Evolutionary conservation across 73 alveolate species (phyloP).

Genomic region (Effrenium voratum): DNA sequence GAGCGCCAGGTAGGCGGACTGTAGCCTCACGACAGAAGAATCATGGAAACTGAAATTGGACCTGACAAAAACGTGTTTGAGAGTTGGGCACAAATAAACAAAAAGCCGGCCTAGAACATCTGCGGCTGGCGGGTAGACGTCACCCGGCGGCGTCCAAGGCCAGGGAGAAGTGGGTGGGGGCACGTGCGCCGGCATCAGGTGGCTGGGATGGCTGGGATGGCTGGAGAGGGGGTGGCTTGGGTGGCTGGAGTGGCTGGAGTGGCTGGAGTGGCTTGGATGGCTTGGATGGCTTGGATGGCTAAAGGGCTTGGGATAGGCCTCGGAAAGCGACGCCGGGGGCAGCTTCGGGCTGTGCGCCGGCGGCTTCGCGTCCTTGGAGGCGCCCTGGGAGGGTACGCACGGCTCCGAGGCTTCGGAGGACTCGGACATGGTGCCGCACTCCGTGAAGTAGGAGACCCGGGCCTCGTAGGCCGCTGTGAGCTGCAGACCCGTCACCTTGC

Average conservation of each 20-base stretch:
- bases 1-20: slow-evolving; percentile 55
- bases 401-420: slow-evolving; percentile 79
- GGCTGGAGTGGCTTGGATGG: no score
- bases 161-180: no score
- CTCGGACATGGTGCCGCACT: slow-evolving; percentile 63
- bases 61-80: no score
- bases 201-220: no score
- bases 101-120: no score
- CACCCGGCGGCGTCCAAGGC: not conserved
- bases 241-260: no score
- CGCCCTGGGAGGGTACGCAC: slow-evolving; percentile 41
- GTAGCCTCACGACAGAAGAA: not conserved
- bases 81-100: no score
- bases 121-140: slow-evolving; percentile 1
- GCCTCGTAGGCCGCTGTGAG: slow-evolving; percentile 68
- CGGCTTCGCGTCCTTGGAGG: not conserved
- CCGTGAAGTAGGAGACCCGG: slow-evolving; percentile 84
- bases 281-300: no score
- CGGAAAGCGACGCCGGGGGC: not conserved
- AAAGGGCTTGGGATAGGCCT: no score
- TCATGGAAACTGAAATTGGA: no score
- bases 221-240: no score
- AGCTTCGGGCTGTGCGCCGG: slow-evolving; percentile 1
- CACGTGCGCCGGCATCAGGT: no score
- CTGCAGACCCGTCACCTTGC: slow-evolving; percentile 55